Percentiles rank a stretch among this genome's conserved stretches.
phyloP scores from a whole-genome alignment of 108 stramenopile genomes.

The Craspedostauros australis region DNA sequence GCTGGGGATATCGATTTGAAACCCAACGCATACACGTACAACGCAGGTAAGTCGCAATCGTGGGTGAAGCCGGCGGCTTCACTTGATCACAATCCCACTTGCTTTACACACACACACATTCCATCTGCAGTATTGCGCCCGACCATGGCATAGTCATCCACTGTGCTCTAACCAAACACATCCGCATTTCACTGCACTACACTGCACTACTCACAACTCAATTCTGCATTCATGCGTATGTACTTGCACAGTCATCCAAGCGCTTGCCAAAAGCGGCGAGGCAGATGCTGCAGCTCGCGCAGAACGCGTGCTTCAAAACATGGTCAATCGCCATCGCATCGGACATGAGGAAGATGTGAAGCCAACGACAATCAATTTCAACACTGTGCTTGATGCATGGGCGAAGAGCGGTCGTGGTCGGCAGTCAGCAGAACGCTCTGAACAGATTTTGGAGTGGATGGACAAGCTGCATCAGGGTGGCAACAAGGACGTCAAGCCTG shows the following conservation, averaged over 20 bases:
- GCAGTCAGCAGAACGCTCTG: conserved; percentile 73
- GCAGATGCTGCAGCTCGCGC: conserved; percentile 76
- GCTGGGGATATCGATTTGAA: conserved; percentile 73
- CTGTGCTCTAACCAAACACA: too few species aligned
- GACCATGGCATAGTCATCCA: too few species aligned
- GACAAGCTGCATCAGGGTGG: conserved; percentile 69
- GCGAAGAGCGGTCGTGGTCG: conserved; percentile 77
- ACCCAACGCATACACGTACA: conserved; percentile 72
- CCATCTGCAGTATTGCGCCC: too few species aligned
- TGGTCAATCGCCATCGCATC: conserved; percentile 69
- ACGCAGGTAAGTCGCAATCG: conserved; percentile 12
- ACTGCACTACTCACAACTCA: too few species aligned
- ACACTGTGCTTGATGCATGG: conserved; percentile 78
- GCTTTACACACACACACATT: conserved; percentile 7
- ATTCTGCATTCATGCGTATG: too few species aligned
- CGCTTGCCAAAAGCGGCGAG: conserved; percentile 76
- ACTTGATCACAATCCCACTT: not conserved
- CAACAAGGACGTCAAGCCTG: conserved; percentile 37
- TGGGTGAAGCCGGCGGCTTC: not conserved
- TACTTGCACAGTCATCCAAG: conserved; percentile 81
- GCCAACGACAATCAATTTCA: conserved; percentile 85
- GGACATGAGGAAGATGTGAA: conserved; percentile 65
- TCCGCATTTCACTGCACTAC: too few species aligned
- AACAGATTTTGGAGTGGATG: conserved; percentile 87
- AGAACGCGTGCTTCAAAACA: conserved; percentile 72